phyloP scores from a whole-genome alignment of 2,329 filamentous ascomycete species.

The Sporothrix euskadiensis region DNA sequence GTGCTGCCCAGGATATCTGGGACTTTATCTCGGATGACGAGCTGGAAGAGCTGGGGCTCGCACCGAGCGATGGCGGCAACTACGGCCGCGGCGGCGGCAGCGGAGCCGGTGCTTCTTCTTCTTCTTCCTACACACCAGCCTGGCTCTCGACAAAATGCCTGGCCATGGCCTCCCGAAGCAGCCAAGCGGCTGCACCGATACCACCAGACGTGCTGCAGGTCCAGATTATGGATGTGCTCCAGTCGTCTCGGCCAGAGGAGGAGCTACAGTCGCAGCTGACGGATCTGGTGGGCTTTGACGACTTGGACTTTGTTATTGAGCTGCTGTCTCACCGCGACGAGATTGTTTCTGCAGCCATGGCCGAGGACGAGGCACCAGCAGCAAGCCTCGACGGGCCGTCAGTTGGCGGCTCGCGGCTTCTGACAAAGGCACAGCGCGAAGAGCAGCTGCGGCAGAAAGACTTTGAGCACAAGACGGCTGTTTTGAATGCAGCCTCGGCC shows the following conservation, averaged over 20 bases:
- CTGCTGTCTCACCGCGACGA: constrained; percentile 75
- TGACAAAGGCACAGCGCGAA: constrained; percentile 76
- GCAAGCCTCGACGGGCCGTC: constrained; percentile 13
- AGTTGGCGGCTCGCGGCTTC: constrained; percentile 52
- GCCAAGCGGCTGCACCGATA: constrained; percentile 56
- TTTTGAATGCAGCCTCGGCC: constrained; percentile 69
- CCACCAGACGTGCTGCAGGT: constrained; percentile 68
- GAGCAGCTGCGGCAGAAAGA: constrained; percentile 75
- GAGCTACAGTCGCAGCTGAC: constrained; percentile 89
- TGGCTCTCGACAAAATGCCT: constrained; percentile 75
- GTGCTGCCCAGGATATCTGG: constrained; percentile 81
- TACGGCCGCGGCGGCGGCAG: constrained; percentile 36
- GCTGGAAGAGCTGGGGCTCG: constrained; percentile 54
- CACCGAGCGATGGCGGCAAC: constrained; percentile 44
- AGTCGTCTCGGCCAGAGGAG: constrained; percentile 69
- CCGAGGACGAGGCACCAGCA: constrained; percentile 38
- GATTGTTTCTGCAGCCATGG: constrained; percentile 53
- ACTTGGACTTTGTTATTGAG: constrained; percentile 89
- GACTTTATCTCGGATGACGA: constrained; percentile 83
- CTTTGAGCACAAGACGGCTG: constrained; percentile 75
- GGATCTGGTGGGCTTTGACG: constrained; percentile 88
- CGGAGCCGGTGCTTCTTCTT: neutral
- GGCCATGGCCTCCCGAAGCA: constrained; percentile 58
- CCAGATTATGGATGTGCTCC: constrained; percentile 74
- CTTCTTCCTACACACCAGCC: constrained; percentile 52